Evolutionary conservation across 257 asterid species (phyloP), one percentile per base, ranked within the genome.

Genomic region (Plectranthus barbatus): DNA sequence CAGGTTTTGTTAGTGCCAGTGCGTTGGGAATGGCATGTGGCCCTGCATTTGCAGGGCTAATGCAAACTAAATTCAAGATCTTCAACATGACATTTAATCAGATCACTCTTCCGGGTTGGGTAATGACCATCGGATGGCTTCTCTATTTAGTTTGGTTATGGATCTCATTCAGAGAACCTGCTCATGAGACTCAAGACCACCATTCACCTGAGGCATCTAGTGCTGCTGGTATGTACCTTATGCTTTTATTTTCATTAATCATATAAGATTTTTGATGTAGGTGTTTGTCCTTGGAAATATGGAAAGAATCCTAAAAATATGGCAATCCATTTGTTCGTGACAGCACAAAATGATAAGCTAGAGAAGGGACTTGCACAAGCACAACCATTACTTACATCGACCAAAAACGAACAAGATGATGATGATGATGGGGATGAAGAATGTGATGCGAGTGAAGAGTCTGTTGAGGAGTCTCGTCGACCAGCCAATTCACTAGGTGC

Each of bases 11-110:
- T 74, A 93, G 99, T 78, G 99, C 97, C 36, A 90, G 97, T 73
- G 99, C 99, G 66, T 85, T 93, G 66, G 99, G 99, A 78, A 93
- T 93, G 99, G 99, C 99, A 36, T 85, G 96, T 80, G 99, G 97
- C n/a, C 99, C 99, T 18, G 99, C 99, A 69, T 80, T 93, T 20
- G 99, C 96, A 13, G 97, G 96, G 33, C 57, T 93, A 49, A 94
- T 93, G 54, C 97, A 93, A 72, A 80, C 76, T 17, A 67, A 90
- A 12, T 93, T 90, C 72, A 87, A 85, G 69, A 47, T 90, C 51
- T 80, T 68, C 77, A 76, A 76, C 45, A 23, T 93, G 72, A 87
- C 99, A 6, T 85, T 93, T 72, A 85, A 90, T 81, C 90, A 85
- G 75, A 71, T 74, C 60, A 93, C 99, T 9, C 70, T 93, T 69